phyloP scores from a whole-genome alignment of 768 basidiomycete species.

The Chalciporus sphaerocephalus region DNA sequence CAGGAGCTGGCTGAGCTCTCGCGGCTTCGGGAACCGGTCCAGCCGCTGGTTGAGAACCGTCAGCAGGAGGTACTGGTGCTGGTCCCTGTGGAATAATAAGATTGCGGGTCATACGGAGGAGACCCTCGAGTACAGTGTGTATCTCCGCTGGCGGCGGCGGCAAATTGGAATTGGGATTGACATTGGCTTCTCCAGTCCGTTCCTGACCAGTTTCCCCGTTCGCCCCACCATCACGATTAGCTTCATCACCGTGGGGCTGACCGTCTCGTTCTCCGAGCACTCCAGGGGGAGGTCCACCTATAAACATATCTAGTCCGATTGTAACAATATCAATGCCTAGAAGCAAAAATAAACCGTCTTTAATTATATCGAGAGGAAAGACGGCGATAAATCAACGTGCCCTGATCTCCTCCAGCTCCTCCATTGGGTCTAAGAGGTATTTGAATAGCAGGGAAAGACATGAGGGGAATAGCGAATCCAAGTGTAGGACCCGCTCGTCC shows the following conservation, averaged over 20 bases:
- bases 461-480: conserved; percentile 21
- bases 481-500: conserved; percentile 7
- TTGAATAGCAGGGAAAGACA: conserved; percentile 26
- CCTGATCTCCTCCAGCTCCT: conserved; percentile 17
- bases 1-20: conserved; percentile 6
- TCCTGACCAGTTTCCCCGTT: conserved; percentile 15
- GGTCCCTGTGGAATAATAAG: conserved; percentile 19
- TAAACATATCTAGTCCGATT: conserved; percentile 40
- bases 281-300: conserved; percentile 19
- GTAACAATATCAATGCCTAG: conserved; percentile 30
- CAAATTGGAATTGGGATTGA: no score
- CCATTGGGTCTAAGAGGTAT: conserved; percentile 19
- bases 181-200: conserved; percentile 17
- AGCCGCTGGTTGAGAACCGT: conserved; percentile 8
- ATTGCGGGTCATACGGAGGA: conserved; percentile 24
- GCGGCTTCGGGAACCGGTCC: conserved; percentile 2
- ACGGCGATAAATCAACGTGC: conserved; percentile 7
- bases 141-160: conserved; percentile 20
- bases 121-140: conserved; percentile 23
- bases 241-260: conserved; percentile 6
- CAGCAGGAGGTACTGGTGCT: neutral
- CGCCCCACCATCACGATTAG: neutral
- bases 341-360: conserved; percentile 9
- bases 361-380: conserved; percentile 17
- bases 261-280: conserved; percentile 9